Percentiles rank a stretch among this genome's conserved stretches.
Evolutionary conservation across 1,284 basidiomycete genomes (phyloP).

Genomic region (Cryptococcus sp.): DNA sequence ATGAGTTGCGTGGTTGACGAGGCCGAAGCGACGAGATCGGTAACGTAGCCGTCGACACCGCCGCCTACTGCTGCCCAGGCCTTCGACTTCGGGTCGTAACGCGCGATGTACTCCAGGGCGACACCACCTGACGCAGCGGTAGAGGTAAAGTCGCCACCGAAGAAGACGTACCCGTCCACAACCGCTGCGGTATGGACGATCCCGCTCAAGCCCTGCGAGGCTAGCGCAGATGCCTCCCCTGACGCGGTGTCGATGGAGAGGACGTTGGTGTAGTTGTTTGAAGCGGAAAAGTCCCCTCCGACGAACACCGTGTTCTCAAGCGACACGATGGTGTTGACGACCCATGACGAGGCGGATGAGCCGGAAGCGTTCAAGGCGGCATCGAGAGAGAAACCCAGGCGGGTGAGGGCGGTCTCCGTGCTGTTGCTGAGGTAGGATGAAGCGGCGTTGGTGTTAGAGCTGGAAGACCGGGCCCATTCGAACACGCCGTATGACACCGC

Average conservation of each 20-base stretch:
- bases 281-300: constrained; percentile 73
- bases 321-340: constrained; percentile 63
- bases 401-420: constrained; percentile 71
- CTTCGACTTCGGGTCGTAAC: constrained; percentile 70
- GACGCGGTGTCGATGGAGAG: constrained; percentile 67
- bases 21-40: constrained; percentile 61
- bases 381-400: constrained; percentile 63
- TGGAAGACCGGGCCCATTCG: constrained; percentile 35
- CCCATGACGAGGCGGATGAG: constrained; percentile 51
- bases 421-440: constrained; percentile 62
- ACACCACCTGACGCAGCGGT: constrained; percentile 62
- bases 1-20: constrained; percentile 57
- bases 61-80: constrained; percentile 70
- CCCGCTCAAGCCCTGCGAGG: constrained; percentile 71
- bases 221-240: constrained; percentile 57
- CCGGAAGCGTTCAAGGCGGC: constrained; percentile 41
- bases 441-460: constrained; percentile 38
- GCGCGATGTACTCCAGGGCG: constrained; percentile 65
- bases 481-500: constrained; percentile 43
- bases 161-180: constrained; percentile 66
- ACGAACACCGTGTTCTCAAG: constrained; percentile 69
- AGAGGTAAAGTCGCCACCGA: constrained; percentile 81
- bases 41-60: constrained; percentile 77
- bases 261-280: constrained; percentile 67
- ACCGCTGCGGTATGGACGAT: constrained; percentile 68